phyloP scores from a whole-genome alignment of 257 asterid genomes.

The Ocimum tenuiflorum region DNA sequence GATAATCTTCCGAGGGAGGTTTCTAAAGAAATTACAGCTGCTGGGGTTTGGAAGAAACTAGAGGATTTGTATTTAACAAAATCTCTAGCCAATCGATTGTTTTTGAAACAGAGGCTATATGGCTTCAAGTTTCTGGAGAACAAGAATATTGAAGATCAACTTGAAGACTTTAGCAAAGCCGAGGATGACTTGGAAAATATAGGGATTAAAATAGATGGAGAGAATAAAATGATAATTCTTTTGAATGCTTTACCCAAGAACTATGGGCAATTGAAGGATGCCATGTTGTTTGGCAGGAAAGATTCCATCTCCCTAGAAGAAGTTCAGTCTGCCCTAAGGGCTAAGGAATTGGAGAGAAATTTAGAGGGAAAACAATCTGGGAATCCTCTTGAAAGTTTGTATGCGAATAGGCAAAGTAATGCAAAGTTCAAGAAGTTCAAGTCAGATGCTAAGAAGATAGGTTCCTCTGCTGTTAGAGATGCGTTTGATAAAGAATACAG shows the following conservation, averaged over 20 bases:
- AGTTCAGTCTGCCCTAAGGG: background rate
- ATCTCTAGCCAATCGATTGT: background rate
- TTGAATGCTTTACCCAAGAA: background rate
- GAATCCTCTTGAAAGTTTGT: background rate
- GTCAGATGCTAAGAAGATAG: background rate
- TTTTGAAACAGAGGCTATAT: background rate
- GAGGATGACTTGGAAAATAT: background rate
- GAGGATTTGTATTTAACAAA: background rate
- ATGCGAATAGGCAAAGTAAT: no score
- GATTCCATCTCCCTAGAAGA: background rate
- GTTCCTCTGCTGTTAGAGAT: no score
- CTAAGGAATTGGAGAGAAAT: background rate
- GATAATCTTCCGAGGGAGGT: no score
- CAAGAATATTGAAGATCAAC: background rate
- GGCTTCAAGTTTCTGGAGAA: no score
- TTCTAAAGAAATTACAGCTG: background rate
- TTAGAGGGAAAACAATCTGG: background rate
- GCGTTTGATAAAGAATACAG: background rate
- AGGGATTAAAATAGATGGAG: background rate
- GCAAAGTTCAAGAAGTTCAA: background rate
- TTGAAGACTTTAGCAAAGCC: background rate
- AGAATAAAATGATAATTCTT: no score
- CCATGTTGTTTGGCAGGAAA: background rate
- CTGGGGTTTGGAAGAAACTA: background rate
- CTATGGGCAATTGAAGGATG: background rate